Evolutionary conservation across 805 yeast species (phyloP).

Genomic region (Candida morakotiae): DNA sequence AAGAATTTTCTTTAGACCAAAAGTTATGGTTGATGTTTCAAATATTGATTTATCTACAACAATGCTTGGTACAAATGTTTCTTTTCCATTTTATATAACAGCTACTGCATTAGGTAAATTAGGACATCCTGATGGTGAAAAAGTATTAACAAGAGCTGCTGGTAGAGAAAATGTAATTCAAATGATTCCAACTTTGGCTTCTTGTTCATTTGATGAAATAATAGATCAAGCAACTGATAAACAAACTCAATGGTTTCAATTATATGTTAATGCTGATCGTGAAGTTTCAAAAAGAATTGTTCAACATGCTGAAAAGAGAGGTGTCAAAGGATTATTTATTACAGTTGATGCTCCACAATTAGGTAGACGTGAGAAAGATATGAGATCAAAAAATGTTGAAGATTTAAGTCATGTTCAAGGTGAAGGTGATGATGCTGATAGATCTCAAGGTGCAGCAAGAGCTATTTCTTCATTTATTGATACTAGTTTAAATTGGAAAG

Average conservation of each 20-base stretch:
- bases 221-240: constrained; percentile 59
- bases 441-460: constrained; percentile 78
- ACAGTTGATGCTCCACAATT: constrained; percentile 93
- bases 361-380: constrained; percentile 88
- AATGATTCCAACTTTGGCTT: constrained; percentile 91
- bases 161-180: constrained; percentile 67
- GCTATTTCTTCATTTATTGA: constrained; percentile 82
- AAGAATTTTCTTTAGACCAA: constrained; percentile 82
- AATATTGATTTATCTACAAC: constrained; percentile 65
- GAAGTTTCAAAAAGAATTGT: constrained; percentile 57
- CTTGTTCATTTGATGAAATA: constrained; percentile 84
- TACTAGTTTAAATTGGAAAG: constrained; percentile 35
- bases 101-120: constrained; percentile 92
- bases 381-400: constrained; percentile 56
- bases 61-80: constrained; percentile 66
- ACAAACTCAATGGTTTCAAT: constrained; percentile 86
- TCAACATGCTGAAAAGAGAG: constrained; percentile 67
- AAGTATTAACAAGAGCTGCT: constrained; percentile 79
- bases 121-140: constrained; percentile 93
- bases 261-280: constrained; percentile 78
- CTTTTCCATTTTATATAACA: constrained; percentile 81
- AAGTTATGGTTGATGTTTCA: constrained; percentile 76
- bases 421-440: constrained; percentile 48
- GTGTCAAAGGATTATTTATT: constrained; percentile 77
- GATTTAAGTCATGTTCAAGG: constrained; percentile 45